Evolutionary conservation across 2,329 filamentous ascomycete species (phyloP).

Genomic region (Pseudonectria buxi): DNA sequence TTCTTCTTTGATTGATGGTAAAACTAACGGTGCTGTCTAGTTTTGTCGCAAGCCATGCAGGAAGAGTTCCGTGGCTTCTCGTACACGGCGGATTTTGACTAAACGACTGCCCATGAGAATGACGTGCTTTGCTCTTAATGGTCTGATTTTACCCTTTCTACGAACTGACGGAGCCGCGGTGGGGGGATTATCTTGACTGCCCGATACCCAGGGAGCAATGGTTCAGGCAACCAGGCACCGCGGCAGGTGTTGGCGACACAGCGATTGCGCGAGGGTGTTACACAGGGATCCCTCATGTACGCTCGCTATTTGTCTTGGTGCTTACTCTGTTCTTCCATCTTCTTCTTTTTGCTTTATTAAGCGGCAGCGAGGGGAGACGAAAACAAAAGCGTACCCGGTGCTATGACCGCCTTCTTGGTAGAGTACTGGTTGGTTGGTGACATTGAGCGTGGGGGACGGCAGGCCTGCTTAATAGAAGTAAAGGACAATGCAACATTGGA

Average conservation of each 20-base stretch:
- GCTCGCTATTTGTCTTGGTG: slow-evolving; percentile 2
- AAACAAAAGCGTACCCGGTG: slow-evolving; percentile 12
- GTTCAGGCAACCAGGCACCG: slow-evolving; percentile 18
- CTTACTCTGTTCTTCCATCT: slow-evolving; percentile 12
- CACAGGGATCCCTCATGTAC: no score
- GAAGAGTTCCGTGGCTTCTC: slow-evolving; percentile 99
- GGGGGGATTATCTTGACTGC: slow-evolving; percentile 21
- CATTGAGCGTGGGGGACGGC: slow-evolving; percentile 10
- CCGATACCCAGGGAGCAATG: slow-evolving; percentile 22
- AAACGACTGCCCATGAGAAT: slow-evolving; percentile 21
- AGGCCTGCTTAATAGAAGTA: slow-evolving; percentile 20
- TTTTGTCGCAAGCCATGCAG: slow-evolving; percentile 97
- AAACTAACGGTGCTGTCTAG: slow-evolving; percentile 40
- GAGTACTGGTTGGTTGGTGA: slow-evolving; percentile 10
- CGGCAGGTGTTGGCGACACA: slow-evolving; percentile 9
- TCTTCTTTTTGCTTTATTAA: slow-evolving; percentile 13
- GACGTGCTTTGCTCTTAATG: neutral
- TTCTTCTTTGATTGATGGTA: slow-evolving; percentile 1
- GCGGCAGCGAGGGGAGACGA: slow-evolving; percentile 7
- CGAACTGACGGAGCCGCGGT: slow-evolving; percentile 18
- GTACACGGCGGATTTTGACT: slow-evolving; percentile 88
- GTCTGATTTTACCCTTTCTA: slow-evolving; percentile 15
- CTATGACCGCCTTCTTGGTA: slow-evolving; percentile 9
- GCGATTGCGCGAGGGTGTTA: no score
- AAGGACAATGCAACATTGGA: slow-evolving; percentile 11